phyloP scores from a whole-genome alignment of 1,284 basidiomycete genomes.

The Inonotus hispidus region DNA sequence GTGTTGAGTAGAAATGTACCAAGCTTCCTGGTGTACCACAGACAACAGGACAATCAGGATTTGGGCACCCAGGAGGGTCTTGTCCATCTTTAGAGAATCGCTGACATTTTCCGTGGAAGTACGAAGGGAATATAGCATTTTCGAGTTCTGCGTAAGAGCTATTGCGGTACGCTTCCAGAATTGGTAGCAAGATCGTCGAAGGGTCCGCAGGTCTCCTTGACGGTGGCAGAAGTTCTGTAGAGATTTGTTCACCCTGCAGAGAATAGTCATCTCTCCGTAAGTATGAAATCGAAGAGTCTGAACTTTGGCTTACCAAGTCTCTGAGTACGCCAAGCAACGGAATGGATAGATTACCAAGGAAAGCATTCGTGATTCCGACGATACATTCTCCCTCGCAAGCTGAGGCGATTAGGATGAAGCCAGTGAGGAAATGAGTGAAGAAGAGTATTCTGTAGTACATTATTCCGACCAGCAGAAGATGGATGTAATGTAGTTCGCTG shows the following conservation, averaged over 20 bases:
- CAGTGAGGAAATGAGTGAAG: neutral
- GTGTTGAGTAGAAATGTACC: slow-evolving; percentile 54
- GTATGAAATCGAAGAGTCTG: neutral
- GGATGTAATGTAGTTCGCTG: neutral
- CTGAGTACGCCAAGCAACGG: slow-evolving; percentile 34
- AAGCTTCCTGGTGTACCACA: slow-evolving; percentile 77
- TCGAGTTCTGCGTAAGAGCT: slow-evolving; percentile 40
- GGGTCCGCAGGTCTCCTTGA: slow-evolving; percentile 28
- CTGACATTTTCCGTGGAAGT: slow-evolving; percentile 74
- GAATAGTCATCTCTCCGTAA: neutral
- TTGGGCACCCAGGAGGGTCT: slow-evolving; percentile 65
- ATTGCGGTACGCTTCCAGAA: slow-evolving; percentile 41
- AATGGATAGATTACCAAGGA: slow-evolving; percentile 43
- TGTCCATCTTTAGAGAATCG: slow-evolving; percentile 36
- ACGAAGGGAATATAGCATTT: slow-evolving; percentile 52
- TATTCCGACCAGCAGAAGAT: slow-evolving; percentile 1
- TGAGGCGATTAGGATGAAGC: neutral
- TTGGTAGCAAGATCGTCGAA: slow-evolving; percentile 39
- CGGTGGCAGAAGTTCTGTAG: slow-evolving; percentile 30
- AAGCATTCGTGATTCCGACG: slow-evolving; percentile 48
- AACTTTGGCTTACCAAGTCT: slow-evolving; percentile 35
- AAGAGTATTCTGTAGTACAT: slow-evolving; percentile 9
- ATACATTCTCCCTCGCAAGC: slow-evolving; percentile 72
- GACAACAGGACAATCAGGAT: slow-evolving; percentile 68
- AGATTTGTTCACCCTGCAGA: slow-evolving; percentile 34